Evolutionary conservation across 495 filamentous ascomycete species (phyloP).

Genomic region (Aspergillus haitiensis): DNA sequence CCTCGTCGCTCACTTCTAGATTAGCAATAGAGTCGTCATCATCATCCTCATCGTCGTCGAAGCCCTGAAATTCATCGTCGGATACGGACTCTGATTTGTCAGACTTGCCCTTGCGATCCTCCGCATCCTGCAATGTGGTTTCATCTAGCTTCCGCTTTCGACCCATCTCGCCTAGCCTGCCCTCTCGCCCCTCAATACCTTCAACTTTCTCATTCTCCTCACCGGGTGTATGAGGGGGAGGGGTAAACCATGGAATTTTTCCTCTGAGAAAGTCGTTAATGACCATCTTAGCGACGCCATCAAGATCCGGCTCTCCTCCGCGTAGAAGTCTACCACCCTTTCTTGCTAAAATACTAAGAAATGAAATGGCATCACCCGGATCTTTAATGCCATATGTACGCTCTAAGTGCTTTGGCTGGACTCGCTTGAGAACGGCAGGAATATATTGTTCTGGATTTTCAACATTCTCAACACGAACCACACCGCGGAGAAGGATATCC

Average conservation of each 20-base stretch:
- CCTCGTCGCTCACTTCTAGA: conserved; percentile 46
- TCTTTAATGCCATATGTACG: conserved; percentile 85
- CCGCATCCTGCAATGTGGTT: conserved; percentile 33
- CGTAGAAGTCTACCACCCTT: conserved; percentile 84
- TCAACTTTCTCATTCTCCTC: conserved; percentile 56
- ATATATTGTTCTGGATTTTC: conserved; percentile 96
- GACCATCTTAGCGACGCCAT: conserved; percentile 93
- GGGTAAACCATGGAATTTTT: conserved; percentile 94
- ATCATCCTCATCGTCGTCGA: conserved; percentile 34
- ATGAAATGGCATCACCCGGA: conserved; percentile 66
- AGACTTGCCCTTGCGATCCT: conserved; percentile 23
- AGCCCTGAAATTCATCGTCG: conserved; percentile 43
- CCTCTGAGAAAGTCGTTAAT: conserved; percentile 93
- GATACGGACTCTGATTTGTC: conserved; percentile 31
- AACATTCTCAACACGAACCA: conserved; percentile 91
- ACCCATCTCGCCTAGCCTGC: conserved; percentile 64
- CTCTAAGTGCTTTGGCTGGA: conserved; percentile 85
- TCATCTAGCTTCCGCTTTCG: conserved; percentile 55
- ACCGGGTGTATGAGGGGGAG: conserved; percentile 64
- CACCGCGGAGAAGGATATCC: conserved; percentile 89
- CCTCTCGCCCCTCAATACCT: conserved; percentile 59
- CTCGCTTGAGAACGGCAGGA: conserved; percentile 72
- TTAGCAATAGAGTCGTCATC: conserved; percentile 45
- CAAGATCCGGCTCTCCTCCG: conserved; percentile 88
- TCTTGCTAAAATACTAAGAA: conserved; percentile 81